These are phyloP conservation scores for Suhomyces emberorum DNA, from an alignment of 805 yeast genomes.

Conservation along the genomic window DNA sequence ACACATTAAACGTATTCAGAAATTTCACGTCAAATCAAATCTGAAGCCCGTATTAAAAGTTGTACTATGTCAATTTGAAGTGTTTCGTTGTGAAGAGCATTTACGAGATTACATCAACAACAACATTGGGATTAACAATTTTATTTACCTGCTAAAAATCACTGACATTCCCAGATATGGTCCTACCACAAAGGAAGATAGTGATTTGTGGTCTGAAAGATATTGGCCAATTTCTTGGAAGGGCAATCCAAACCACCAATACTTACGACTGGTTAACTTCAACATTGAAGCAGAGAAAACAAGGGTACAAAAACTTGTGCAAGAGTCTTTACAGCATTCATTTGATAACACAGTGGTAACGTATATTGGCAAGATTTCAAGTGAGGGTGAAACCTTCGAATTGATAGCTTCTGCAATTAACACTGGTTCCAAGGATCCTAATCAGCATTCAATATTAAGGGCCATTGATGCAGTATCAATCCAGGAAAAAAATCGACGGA, in stretches of 20 bases:
- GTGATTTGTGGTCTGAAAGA: constrained; percentile 58
- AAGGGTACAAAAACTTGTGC: constrained; percentile 17
- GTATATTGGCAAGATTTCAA: constrained; percentile 23
- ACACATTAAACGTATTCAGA: constrained; percentile 57
- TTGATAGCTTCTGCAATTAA: constrained; percentile 37
- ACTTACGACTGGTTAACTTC: constrained; percentile 51
- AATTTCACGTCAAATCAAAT: no score
- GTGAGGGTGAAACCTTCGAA: neutral
- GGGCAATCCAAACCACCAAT: constrained; percentile 81
- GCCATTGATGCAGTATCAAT: constrained; percentile 65
- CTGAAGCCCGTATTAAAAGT: no score
- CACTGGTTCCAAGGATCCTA: constrained; percentile 44
- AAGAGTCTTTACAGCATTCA: constrained; percentile 3
- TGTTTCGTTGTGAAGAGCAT: no score
- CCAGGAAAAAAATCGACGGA: constrained; percentile 42
- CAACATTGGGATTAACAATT: no score
- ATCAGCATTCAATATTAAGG: constrained; percentile 72
- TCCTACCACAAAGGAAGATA: constrained; percentile 71
- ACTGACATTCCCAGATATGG: constrained; percentile 13
- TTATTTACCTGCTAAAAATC: no score
- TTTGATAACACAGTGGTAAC: neutral
- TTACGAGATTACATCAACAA: no score
- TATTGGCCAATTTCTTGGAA: constrained; percentile 94
- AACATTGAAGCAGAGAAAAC: constrained; percentile 43
- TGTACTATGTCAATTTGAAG: no score